Percentiles rank a stretch among this genome's conserved stretches.
Evolutionary conservation across 345 rosid genomes (phyloP).

Genomic region (Kandelia obovata): DNA sequence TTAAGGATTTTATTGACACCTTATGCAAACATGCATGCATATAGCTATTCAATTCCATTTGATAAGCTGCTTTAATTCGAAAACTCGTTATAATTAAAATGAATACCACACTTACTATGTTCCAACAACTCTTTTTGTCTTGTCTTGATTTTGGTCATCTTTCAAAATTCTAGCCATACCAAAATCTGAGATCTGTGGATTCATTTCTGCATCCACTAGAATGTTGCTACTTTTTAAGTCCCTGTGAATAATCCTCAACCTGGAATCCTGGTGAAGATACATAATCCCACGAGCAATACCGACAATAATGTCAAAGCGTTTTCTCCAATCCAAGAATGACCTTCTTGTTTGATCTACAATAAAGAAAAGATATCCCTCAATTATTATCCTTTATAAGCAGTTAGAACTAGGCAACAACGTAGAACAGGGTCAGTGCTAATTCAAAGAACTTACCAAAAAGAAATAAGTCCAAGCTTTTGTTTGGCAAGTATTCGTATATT

Average conservation of each 20-base stretch:
- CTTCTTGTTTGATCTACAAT: constrained; percentile 9
- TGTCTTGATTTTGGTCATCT: background rate
- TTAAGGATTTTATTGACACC: no score
- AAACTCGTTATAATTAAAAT: no score
- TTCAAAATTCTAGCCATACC: constrained; percentile 17
- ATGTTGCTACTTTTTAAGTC: constrained; percentile 7
- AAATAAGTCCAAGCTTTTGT: no score
- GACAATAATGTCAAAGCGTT: constrained; percentile 12
- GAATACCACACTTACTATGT: constrained; percentile 28
- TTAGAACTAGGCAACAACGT: background rate
- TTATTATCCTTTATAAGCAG: background rate
- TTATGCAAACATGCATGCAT: no score
- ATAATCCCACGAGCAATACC: constrained; percentile 25
- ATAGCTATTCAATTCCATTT: no score
- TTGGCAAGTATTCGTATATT: background rate
- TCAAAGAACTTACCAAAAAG: constrained; percentile 7
- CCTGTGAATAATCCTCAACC: no score
- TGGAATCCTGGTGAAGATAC: constrained; percentile 1
- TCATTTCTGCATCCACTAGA: constrained; percentile 18
- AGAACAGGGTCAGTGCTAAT: background rate
- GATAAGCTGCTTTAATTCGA: no score
- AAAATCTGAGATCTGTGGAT: constrained; percentile 19
- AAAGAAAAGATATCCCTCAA: background rate
- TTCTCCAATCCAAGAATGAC: constrained; percentile 13
- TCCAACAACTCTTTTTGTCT: constrained; percentile 13